These are phyloP conservation scores for Cylindrodendrum hubeiense DNA, from an alignment of 2,329 filamentous ascomycete genomes.

Conservation along the genomic window DNA sequence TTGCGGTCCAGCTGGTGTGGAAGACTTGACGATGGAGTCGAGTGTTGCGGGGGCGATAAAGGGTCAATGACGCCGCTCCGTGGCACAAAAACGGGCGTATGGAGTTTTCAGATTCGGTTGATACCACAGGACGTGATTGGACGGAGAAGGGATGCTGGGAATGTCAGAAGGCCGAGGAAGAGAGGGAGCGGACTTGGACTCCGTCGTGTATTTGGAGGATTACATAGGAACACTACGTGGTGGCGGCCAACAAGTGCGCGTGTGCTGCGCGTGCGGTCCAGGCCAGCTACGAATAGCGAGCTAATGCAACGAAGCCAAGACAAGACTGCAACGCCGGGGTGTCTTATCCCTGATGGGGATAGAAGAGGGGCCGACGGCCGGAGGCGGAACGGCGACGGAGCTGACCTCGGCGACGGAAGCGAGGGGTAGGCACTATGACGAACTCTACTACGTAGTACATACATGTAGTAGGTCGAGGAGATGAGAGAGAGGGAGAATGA, in stretches of 20 bases:
- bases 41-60: neutral
- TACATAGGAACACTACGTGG: constrained; percentile 3
- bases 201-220: constrained; percentile 27
- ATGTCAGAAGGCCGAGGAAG: constrained; percentile 16
- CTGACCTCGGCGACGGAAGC: neutral
- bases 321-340: neutral
- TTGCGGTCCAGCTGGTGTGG: constrained; percentile 56
- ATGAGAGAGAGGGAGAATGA: neutral
- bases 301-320: constrained; percentile 11
- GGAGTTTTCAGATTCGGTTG: constrained; percentile 38
- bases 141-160: constrained; percentile 3
- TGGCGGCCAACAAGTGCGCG: neutral
- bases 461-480: neutral
- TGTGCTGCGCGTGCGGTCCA: neutral
- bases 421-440: neutral
- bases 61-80: neutral
- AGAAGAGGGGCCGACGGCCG: constrained; percentile 19
- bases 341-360: neutral
- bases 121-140: constrained; percentile 30
- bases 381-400: constrained; percentile 20
- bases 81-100: constrained; percentile 33
- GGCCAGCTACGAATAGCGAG: constrained; percentile 1
- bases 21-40: constrained; percentile 35
- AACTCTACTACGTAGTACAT: too few species aligned
- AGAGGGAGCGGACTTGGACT: constrained; percentile 40